These are phyloP conservation scores for Candida ovalis DNA, from an alignment of 805 yeast species.

Conservation along the genomic window DNA sequence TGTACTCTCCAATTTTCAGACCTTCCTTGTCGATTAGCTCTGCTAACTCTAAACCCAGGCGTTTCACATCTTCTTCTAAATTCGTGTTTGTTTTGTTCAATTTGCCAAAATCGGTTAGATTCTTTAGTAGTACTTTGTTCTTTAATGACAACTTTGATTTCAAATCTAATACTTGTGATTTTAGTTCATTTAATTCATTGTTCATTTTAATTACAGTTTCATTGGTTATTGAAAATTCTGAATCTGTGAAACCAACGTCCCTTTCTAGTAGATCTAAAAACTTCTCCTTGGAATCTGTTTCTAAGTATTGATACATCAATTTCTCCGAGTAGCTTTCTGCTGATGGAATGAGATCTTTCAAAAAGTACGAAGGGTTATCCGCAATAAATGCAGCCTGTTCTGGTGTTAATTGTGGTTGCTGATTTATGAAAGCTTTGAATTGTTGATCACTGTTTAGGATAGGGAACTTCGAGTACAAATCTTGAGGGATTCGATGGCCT, in stretches of 20 bases:
- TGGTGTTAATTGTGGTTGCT: constrained; percentile 3
- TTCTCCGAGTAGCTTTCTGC: constrained; percentile 45
- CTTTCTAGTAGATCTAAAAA: constrained; percentile 52
- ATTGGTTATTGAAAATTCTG: constrained; percentile 20
- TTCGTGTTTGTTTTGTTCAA: constrained; percentile 26
- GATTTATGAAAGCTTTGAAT: constrained; percentile 4
- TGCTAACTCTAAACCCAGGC: constrained; percentile 27
- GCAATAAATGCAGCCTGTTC: constrained; percentile 1
- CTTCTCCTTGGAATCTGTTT: constrained; percentile 68
- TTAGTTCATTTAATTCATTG: constrained; percentile 10
- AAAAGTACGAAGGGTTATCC: constrained; percentile 9
- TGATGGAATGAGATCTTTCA: constrained; percentile 24
- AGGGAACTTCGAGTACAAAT: constrained; percentile 15
- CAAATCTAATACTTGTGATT: constrained; percentile 16
- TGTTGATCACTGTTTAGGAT: constrained; percentile 17
- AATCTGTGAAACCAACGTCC: constrained; percentile 22
- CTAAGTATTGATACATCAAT: constrained; percentile 61
- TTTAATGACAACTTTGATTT: constrained; percentile 17
- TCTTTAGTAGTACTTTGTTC: constrained; percentile 18
- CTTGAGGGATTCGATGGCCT: constrained; percentile 3
- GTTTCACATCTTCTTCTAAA: constrained; percentile 14
- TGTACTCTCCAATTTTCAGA: constrained; percentile 20
- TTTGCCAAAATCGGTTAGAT: constrained; percentile 30
- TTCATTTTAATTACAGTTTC: constrained; percentile 15
- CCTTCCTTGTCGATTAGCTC: constrained; percentile 22